Base-by-base conservation (phyloP, 495 filamentous ascomycete genomes). In the Immersiella caudata region DNA sequence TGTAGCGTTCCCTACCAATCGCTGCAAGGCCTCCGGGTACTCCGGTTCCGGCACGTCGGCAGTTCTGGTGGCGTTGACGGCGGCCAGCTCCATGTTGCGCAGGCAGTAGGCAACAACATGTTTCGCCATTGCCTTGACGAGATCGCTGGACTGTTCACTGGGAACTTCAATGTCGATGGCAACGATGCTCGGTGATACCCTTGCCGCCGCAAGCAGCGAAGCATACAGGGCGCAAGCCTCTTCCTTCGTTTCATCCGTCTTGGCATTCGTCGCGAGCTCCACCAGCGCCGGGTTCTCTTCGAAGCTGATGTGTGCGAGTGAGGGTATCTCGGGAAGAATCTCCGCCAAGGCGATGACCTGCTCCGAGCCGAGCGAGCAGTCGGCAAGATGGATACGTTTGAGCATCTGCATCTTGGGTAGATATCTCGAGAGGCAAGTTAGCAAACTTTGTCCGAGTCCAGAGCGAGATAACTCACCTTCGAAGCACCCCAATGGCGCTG, bases 181-280 rank as follows among this genome's bases (percentile, higher is more conserved):
- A 22, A 99, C 89, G 50, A 99, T 85, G 12, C 90, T 89, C 21
- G 87, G 83, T 14, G 92, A 95, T 0, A 97, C 90, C 24, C 93
- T 88, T 6, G 93, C 92, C 6, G 94, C 94, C 25, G 92, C 91
- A 79, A 97, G 90, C 64, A 98, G 82, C 20, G 93, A 96, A 7
- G 95, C 93, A 75, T 96, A 97, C 2, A 98, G 80, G 22, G 95
- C 95, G 71, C 92, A 97, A 0, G 94, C 93, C 77, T 98, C 95
- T 77, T 99, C 93, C 74, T 96, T 91, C 21, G 79, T 82, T 35
- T 85, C 88, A 66, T 95, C 91, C 40, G 84, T 89, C 35, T 86
- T 88, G 26, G 88, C 88, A 61, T 84, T 79, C 4, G 92, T 88
- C 25, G 74, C 66, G 27, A 96, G 78, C 18, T 84, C 82, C 6